Evolutionary conservation across 2,329 filamentous ascomycete species (phyloP).

Genomic region (Stemphylium vesicarium): DNA sequence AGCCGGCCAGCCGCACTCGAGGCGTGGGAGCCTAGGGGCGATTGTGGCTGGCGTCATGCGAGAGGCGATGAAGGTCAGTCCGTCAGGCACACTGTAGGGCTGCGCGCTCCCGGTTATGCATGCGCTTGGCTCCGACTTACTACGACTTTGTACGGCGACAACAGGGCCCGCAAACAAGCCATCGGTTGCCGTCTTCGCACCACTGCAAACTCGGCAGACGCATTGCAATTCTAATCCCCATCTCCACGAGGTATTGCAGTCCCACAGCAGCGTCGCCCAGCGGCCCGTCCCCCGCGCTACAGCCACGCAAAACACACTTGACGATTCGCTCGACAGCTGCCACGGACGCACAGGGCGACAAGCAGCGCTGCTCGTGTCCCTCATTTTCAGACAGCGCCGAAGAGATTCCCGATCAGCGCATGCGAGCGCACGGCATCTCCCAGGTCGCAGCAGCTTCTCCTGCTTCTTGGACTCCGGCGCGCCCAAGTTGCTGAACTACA

Average conservation of each 20-base stretch:
- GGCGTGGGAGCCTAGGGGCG: not conserved
- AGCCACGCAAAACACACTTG: slow-evolving; percentile 17
- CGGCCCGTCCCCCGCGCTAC: slow-evolving; percentile 25
- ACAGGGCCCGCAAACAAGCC: not conserved
- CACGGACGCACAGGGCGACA: slow-evolving; percentile 16
- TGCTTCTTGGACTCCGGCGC: slow-evolving; percentile 7
- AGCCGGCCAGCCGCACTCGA: not conserved
- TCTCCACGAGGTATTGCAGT: not conserved
- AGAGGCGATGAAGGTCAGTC: slow-evolving; percentile 1
- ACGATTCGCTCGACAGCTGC: slow-evolving; percentile 23
- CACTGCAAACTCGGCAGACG: not conserved
- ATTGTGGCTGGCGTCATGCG: not conserved
- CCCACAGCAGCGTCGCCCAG: slow-evolving; percentile 4
- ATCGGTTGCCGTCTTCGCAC: not conserved
- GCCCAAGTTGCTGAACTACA: slow-evolving; percentile 11
- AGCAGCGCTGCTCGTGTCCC: slow-evolving; percentile 14
- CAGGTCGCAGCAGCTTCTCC: slow-evolving; percentile 14
- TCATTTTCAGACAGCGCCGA: slow-evolving; percentile 6
- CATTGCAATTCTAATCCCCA: slow-evolving; percentile 1
- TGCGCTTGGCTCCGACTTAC: not conserved
- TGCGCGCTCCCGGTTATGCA: not conserved
- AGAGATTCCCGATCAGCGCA: slow-evolving; percentile 18
- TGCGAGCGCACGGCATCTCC: slow-evolving; percentile 16
- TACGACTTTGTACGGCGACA: not conserved
- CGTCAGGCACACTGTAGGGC: slow-evolving; percentile 3